Evolutionary conservation across 1,284 basidiomycete species (phyloP).

Genomic region (Ustilago esculenta): DNA sequence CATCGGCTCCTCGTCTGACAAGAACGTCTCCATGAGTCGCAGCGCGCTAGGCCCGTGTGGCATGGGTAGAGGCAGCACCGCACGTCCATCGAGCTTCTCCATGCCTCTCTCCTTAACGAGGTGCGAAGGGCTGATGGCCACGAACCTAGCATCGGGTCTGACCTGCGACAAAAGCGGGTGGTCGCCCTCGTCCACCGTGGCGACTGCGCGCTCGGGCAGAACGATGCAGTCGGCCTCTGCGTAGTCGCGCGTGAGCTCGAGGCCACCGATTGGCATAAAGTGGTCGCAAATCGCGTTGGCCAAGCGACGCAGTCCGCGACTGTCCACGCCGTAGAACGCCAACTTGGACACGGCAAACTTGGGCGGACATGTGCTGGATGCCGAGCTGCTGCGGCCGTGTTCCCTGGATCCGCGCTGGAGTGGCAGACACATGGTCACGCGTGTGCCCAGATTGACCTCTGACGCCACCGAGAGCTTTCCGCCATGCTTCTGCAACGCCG

Average conservation of each 20-base stretch:
- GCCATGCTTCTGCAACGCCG: conserved; percentile 41
- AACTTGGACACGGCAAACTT: conserved; percentile 29
- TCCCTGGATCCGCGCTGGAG: conserved; percentile 5
- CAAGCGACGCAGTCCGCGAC: conserved; percentile 33
- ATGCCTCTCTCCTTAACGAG: conserved; percentile 7
- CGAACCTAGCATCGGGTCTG: conserved; percentile 29
- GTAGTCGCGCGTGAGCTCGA: conserved; percentile 28
- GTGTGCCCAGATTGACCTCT: conserved; percentile 47
- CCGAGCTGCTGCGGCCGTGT: conserved; percentile 13
- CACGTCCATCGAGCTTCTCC: conserved; percentile 26
- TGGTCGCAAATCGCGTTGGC: conserved; percentile 33
- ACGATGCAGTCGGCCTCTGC: conserved; percentile 41
- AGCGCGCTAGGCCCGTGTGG: conserved; percentile 51
- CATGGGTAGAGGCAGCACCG: conserved; percentile 35
- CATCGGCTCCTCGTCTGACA: conserved; percentile 38
- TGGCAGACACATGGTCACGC: conserved; percentile 45
- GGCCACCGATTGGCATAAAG: conserved; percentile 20
- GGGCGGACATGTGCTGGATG: not conserved
- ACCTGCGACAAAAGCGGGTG: conserved; percentile 9
- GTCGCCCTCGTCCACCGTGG: conserved; percentile 17
- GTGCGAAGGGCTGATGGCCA: conserved; percentile 24
- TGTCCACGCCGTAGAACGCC: conserved; percentile 30
- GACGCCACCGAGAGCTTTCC: conserved; percentile 48
- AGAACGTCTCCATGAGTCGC: conserved; percentile 39
- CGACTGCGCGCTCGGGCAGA: conserved; percentile 16